Percentiles rank a stretch among this genome's conserved stretches.
These are phyloP conservation scores for Ceratobasidium sp. DNA, from an alignment of 1,284 basidiomycete genomes.

Conservation along the genomic window DNA sequence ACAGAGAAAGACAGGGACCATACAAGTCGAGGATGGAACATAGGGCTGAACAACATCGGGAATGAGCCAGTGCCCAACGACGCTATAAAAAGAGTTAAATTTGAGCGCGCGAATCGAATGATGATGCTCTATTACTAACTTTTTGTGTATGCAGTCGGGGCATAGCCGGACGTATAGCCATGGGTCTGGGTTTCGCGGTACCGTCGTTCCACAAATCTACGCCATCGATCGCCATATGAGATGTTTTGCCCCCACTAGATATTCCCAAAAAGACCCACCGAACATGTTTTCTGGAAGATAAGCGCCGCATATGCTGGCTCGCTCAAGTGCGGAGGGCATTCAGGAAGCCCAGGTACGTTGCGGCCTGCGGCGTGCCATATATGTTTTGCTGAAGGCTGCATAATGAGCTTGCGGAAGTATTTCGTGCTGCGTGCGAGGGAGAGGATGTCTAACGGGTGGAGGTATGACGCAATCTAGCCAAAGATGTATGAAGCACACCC, in stretches of 20 bases:
- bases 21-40: not conserved
- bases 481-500: too few relatives aligned
- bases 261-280: not conserved
- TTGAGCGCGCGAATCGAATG: not conserved
- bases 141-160: not conserved
- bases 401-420: conserved; percentile 15
- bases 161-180: conserved; percentile 17
- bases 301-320: conserved; percentile 19
- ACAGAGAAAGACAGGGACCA: not conserved
- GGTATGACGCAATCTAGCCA: conserved; percentile 19
- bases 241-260: not conserved
- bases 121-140: not conserved
- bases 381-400: conserved; percentile 3
- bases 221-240: not conserved
- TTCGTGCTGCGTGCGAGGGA: conserved; percentile 23
- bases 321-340: conserved; percentile 13
- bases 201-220: conserved; percentile 12
- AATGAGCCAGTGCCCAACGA: conserved; percentile 4
- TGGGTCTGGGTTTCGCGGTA: conserved; percentile 9
- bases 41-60: not conserved
- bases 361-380: conserved; percentile 19
- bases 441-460: conserved; percentile 16
- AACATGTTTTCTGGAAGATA: conserved; percentile 20
- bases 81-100: not conserved
- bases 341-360: conserved; percentile 17